These are phyloP conservation scores for Chlorella vulgaris DNA, from an alignment of 139 green algal genomes.

Conservation along the genomic window DNA sequence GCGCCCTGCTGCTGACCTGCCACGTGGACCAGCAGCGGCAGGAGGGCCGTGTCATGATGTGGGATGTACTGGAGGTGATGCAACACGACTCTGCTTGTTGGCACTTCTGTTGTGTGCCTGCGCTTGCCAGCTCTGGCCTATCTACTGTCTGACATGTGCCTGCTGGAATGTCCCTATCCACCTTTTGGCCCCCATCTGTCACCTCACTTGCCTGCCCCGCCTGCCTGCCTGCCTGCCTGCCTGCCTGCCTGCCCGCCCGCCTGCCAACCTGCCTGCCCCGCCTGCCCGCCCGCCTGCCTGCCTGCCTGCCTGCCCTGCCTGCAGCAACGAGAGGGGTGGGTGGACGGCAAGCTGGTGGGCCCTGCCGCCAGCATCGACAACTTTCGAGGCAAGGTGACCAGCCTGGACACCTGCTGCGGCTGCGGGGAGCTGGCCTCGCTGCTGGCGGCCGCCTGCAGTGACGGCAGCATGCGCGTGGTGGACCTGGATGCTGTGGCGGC, in stretches of 20 bases:
- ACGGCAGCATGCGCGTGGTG: conserved; percentile 79
- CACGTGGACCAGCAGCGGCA: conserved; percentile 33
- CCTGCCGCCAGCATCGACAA: conserved; percentile 20
- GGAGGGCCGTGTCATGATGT: conserved; percentile 39
- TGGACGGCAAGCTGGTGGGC: conserved; percentile 30
- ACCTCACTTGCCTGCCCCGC: too few species aligned
- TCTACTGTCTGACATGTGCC: too few species aligned
- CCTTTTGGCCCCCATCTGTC: too few species aligned
- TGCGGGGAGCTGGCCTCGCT: neutral
- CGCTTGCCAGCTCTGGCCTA: too few species aligned
- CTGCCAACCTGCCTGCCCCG: too few species aligned
- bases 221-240: too few species aligned
- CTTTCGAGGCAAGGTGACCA: conserved; percentile 2
- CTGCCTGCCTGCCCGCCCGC: too few species aligned
- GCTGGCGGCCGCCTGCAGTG: conserved; percentile 83
- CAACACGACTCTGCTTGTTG: neutral
- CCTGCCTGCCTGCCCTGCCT: neutral
- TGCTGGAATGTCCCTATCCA: too few species aligned
- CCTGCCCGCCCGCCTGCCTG: too few species aligned
- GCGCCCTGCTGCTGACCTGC: conserved; percentile 28
- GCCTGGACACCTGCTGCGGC: conserved; percentile 4
- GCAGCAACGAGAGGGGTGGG: conserved; percentile 24
- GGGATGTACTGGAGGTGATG: conserved; percentile 27
- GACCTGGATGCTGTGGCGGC: conserved; percentile 14
- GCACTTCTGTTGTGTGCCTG: neutral